phyloP scores from a whole-genome alignment of 2,329 filamentous ascomycete species.

The Claviceps cyperi region DNA sequence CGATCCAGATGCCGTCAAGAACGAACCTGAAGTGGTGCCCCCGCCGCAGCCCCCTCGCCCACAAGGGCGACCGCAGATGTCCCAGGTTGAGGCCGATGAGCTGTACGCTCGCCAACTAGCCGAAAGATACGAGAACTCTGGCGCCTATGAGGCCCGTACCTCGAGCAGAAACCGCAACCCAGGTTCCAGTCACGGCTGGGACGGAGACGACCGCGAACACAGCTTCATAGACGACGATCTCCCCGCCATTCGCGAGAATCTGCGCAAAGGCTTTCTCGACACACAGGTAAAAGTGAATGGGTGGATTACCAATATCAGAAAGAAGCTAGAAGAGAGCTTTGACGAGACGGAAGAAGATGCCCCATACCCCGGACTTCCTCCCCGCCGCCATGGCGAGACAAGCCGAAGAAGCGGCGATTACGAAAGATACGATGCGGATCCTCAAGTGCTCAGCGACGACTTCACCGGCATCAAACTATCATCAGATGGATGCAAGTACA shows the following conservation, averaged over 20 bases:
- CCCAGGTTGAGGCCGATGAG: conserved; percentile 82
- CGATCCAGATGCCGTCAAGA: conserved; percentile 52
- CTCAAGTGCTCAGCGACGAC: conserved; percentile 77
- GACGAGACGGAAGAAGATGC: conserved; percentile 45
- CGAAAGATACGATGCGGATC: conserved; percentile 87
- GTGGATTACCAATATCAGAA: conserved; percentile 85
- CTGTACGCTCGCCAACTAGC: conserved; percentile 83
- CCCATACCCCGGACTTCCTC: conserved; percentile 17
- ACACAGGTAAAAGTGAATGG: conserved; percentile 86
- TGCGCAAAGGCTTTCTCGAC: conserved; percentile 87
- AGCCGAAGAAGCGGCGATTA: conserved; percentile 70
- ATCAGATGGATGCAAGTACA: conserved; percentile 43
- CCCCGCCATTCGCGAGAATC: conserved; percentile 80
- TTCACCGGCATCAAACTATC: conserved; percentile 59
- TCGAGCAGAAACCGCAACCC: conserved; percentile 26
- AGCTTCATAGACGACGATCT: conserved; percentile 95
- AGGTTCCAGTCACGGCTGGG: conserved; percentile 24
- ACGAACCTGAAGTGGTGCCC: conserved; percentile 39
- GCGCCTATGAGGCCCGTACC: conserved; percentile 42
- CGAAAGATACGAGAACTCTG: conserved; percentile 65
- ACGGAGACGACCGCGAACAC: conserved; percentile 55
- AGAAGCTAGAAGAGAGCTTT: conserved; percentile 83
- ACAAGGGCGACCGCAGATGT: conserved; percentile 45
- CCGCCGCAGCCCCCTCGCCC: conserved; percentile 76
- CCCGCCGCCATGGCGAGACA: conserved; percentile 43